Base-by-base conservation (phyloP, 192 early-diverging fungal genomes). In the Coemansia sp. region DNA sequence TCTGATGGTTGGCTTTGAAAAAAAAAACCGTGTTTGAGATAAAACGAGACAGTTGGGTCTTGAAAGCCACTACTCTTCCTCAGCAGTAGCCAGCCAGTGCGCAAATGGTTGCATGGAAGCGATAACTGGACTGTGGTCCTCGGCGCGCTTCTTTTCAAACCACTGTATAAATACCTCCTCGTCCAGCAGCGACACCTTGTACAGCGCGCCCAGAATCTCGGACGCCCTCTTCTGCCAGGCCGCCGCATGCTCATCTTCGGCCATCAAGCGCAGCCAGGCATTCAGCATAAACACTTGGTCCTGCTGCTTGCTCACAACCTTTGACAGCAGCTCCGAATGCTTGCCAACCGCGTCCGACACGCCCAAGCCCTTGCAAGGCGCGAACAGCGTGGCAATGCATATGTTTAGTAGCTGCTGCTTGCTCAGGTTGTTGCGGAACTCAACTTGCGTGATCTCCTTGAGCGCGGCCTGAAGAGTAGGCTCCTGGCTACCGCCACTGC, bases 391-490 rank as follows among this genome's bases (percentile, higher is more conserved):
- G 0, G 84, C 70, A 18, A 93, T 66, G 33, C 92, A 73, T 5
- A 92, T 79, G 59, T 82, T 83, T 36, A 92, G 86, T 28, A 94
- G 68, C 72, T 93, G 90, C 51, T 84, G 86, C 80, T 94, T 94
- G 59, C 84, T 82, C 62, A 94, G 74, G 63, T 88, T 88, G 72
- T 94, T 87, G 40, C 90, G 88, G 83, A 93, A 93, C 77, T 94
- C 93, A 8, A 92, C 60, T 13, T 91, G 88, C 4, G 92, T 94
- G 36, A 93, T 86, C 65, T 94, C 90, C 65, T 93, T 93, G 45
- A 91, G 82, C 69, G 89, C 85, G 3, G 85, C 86, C 7, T 84
- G 74, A 37, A 85, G 60, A 16, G 76, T 43, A 0, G 58, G 59
- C 51, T 39, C 43, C 20, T 68, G 31, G 42, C 48, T 56, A 11